A percentile compares a stretch with the other conserved stretches of the same genome.
These are phyloP conservation scores for Drechslerella coelobrocha DNA, from an alignment of 2,329 filamentous ascomycete genomes.

Conservation along the genomic window DNA sequence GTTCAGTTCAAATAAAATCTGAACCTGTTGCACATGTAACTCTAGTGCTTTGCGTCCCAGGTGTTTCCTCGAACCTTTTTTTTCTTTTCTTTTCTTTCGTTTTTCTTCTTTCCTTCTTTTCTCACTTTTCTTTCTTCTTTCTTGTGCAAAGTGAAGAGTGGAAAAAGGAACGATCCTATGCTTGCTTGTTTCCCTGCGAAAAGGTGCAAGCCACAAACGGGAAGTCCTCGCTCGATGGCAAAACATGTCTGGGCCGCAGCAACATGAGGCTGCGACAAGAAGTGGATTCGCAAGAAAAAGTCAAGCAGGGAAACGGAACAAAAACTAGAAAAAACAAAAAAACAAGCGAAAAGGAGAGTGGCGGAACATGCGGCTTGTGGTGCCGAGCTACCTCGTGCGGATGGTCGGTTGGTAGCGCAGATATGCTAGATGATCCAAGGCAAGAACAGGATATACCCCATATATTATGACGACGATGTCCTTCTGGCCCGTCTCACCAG, in stretches of 20 bases:
- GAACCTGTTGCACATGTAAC: background rate
- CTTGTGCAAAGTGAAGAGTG: conserved; percentile 1
- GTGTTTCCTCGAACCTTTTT: conserved; percentile 2
- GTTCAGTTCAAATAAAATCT: conserved; percentile 6
- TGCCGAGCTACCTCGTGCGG: conserved; percentile 36
- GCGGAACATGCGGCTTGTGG: conserved; percentile 50
- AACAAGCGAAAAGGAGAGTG: conserved; percentile 24
- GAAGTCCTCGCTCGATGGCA: conserved; percentile 51
- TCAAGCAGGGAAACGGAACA: conserved; percentile 39
- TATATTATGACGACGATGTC: conserved; percentile 1
- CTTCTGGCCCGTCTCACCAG: background rate
- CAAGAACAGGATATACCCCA: conserved; percentile 9
- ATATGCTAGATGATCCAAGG: conserved; percentile 21
- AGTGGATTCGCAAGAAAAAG: conserved; percentile 42
- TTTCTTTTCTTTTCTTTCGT: conserved; percentile 7
- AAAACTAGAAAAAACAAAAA: conserved; percentile 13
- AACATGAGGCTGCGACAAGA: conserved; percentile 48
- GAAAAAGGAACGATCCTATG: conserved; percentile 8
- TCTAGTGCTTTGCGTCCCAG: background rate
- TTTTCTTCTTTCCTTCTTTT: conserved; percentile 18
- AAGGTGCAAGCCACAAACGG: conserved; percentile 51
- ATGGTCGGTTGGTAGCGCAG: conserved; percentile 5
- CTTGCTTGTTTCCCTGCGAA: conserved; percentile 44
- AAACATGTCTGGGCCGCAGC: conserved; percentile 48
- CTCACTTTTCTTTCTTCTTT: conserved; percentile 11